Conservation (phyloP, 106 monocot genomes). For the Phalaenopsis aphrodite region DNA sequence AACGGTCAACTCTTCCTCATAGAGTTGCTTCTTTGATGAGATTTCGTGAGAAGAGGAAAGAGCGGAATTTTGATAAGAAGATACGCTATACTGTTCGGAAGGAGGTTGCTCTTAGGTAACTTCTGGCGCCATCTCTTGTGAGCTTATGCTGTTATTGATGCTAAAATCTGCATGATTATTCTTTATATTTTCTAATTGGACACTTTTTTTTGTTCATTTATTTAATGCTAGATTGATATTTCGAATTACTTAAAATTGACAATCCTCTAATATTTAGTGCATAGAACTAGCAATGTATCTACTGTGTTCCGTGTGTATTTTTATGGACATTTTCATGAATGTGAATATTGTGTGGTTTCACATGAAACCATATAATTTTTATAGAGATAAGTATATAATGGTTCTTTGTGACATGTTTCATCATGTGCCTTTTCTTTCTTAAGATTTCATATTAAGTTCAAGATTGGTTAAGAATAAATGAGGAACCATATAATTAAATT, state of each 20-base stretch:
- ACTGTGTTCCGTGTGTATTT: background rate
- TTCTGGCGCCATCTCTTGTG: background rate
- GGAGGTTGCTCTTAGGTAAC: slow-evolving; percentile 88
- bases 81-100: slow-evolving; percentile 81
- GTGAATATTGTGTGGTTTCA: background rate
- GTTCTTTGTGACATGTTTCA: background rate
- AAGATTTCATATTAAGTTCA: background rate
- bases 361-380: background rate
- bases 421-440: background rate
- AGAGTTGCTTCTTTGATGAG: slow-evolving; percentile 93
- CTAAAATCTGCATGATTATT: background rate
- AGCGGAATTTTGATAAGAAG: slow-evolving; percentile 94
- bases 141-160: background rate
- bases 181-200: background rate
- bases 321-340: background rate
- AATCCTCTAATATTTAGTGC: background rate
- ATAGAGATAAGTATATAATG: background rate
- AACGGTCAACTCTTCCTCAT: slow-evolving; percentile 73
- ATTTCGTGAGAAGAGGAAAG: slow-evolving; percentile 95
- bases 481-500: background rate
- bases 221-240: background rate
- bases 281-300: background rate
- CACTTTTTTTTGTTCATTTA: background rate
- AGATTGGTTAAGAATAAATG: background rate
- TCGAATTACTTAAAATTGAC: background rate